Evolutionary conservation across 2,329 filamentous ascomycete species (phyloP), one percentile per base, ranked within the genome.

Genomic region (Rosellinia necatrix): DNA sequence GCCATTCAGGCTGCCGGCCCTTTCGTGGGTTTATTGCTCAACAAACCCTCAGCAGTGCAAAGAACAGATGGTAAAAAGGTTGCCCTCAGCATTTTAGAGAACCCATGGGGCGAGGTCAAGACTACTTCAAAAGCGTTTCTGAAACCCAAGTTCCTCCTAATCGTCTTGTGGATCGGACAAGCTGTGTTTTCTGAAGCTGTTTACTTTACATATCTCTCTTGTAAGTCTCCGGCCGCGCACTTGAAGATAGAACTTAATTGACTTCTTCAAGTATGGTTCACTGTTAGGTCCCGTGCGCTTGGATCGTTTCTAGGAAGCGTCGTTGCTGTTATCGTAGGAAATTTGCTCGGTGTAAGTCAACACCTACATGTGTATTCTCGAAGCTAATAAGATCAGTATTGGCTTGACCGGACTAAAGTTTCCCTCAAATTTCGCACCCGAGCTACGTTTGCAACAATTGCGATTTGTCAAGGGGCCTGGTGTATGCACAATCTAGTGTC

Each of bases 131-230:
- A 76, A 53, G 72, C 85, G 0, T 89, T 90, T 61, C 72, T 86
- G 25, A 82, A 75, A 2, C 82, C 78, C 38, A 79, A 81, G 25
- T 90, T 89, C 55, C 71, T 91, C 1, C 74, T 90, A 1, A 77
- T 90, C 1, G 70, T 90, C 3, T 78, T 87, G 0, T 83, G 88
- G 60, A 90, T 91, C 34, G 85, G 85, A 1, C 86, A 90, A 61
- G 85, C 85, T 0, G 87, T 89, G 0, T 91, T 88, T 66, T 75
- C 85, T 0, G 88, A 91, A 68, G 84, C 88, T 0, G 86, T 91
- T 0, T 89, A 87, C 70, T 90, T 87, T 69, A 90, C 88, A 0
- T 91, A 87, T 56, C 74, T 87, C 6, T 76, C 78, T 7, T 60
- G 77, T 75, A 49, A 63, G 73, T 70, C 21, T 22, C 34, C 29